Base-by-base conservation (phyloP, 192 early-diverging fungal species). In the Coemansia sp. region DNA sequence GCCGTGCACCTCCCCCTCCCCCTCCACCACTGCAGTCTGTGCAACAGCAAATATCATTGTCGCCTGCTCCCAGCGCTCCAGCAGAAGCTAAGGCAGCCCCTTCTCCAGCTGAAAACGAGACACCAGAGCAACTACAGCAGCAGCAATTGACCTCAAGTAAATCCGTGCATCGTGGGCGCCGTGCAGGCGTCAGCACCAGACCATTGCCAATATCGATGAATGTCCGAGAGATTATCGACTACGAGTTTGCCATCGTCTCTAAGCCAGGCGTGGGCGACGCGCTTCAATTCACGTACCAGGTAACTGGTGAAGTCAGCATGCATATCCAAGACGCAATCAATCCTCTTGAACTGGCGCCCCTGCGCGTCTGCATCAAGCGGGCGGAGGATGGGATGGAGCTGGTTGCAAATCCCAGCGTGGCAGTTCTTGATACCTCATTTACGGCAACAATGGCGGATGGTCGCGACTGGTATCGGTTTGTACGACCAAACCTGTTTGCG, bases 401-500 rank as follows among this genome's bases (percentile, higher is more conserved):
- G 62, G 75, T 82, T 63, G 80, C 80, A 26, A 77, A 82, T 34
- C 80, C 80, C 5, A 41, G 53, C 9, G 80, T 77, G 0, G 80
- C 76, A 20, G 67, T 73, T 38, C 65, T 73, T n/a, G 80, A 82
- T 48, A 39, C 75, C 0, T 74, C 80, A 21, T 36, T 69, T 61
- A 73, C 78, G 2, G 60, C 72, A 12, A 18, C 67, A 3, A 60
- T 65, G 60, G 63, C 10, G n/a, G 77, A 72, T 24, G 66, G 70
- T 0, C 59, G 71, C 53, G 71, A 76, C 65, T 77, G 79, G 79
- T 82, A 70, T 66, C 74, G 79, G 38, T 82, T 82, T 62, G 75
- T 82, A 63, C 74, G 79, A 38, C 79, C 79, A 11, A 72, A 82
- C 39, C 59, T 82, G 51, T 82, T 82, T 72, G 74, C 79, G 4